Percentiles rank a stretch among this genome's conserved stretches.
phyloP scores from a whole-genome alignment of 1,139 yeast species.

The Petasospora fabianii region DNA sequence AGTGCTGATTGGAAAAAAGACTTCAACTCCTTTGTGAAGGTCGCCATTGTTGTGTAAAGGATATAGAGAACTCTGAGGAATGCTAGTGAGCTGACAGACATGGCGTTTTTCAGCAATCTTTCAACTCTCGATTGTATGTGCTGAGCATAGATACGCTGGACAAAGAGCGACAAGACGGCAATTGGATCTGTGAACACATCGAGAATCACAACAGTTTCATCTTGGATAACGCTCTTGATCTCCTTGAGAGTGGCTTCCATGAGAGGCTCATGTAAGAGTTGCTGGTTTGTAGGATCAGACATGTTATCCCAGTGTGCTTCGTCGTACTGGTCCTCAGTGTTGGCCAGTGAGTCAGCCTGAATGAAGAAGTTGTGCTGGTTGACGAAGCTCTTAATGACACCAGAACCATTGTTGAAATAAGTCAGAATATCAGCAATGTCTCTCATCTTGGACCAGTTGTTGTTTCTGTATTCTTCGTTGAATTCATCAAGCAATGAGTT shows the following conservation, averaged over 20 bases:
- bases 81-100: constrained; percentile 63
- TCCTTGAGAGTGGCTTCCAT: constrained; percentile 39
- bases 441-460: constrained; percentile 66
- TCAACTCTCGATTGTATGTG: constrained; percentile 67
- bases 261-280: constrained; percentile 34
- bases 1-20: constrained; percentile 42
- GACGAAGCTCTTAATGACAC: constrained; percentile 79
- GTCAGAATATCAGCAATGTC: constrained; percentile 76
- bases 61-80: constrained; percentile 75
- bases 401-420: constrained; percentile 81
- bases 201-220: constrained; percentile 69
- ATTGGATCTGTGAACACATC: constrained; percentile 71
- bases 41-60: constrained; percentile 57
- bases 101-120: constrained; percentile 59
- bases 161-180: constrained; percentile 62
- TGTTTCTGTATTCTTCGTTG: constrained; percentile 45
- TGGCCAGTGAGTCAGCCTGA: constrained; percentile 40
- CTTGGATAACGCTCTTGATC: constrained; percentile 46
- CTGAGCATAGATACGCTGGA: constrained; percentile 78
- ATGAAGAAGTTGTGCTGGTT: constrained; percentile 73
- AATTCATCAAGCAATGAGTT: constrained; percentile 55
- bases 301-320: constrained; percentile 45
- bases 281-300: constrained; percentile 41
- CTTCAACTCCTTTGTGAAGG: constrained; percentile 63
- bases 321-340: constrained; percentile 30